phyloP scores from a whole-genome alignment of 768 basidiomycete genomes.

The Amanita pseudoporphyria region DNA sequence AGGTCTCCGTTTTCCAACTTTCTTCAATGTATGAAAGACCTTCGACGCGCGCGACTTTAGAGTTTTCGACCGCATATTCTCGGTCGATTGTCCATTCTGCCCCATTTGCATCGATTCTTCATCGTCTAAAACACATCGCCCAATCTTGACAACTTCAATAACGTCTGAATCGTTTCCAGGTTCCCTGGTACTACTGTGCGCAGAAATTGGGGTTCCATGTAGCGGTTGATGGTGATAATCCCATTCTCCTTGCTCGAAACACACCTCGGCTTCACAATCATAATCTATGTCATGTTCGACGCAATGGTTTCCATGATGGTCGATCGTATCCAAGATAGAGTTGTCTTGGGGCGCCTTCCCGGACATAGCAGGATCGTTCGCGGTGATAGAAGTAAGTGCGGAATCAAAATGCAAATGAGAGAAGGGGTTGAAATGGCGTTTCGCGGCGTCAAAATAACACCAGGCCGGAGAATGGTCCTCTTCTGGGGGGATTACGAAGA shows the following conservation, averaged over 20 bases:
- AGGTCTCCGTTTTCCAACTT: conserved; percentile 18
- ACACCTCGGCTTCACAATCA: conserved; percentile 9
- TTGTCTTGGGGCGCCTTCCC: neutral
- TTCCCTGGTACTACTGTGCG: conserved; percentile 12
- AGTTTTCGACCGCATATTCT: conserved; percentile 28
- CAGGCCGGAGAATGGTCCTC: conserved; percentile 46
- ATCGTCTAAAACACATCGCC: conserved; percentile 21
- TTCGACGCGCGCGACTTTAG: conserved; percentile 36
- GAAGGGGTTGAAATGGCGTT: conserved; percentile 10
- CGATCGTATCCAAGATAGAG: neutral
- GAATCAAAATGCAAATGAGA: conserved; percentile 5
- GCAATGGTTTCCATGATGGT: conserved; percentile 11
- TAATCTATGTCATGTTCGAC: conserved; percentile 17
- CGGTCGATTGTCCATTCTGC: conserved; percentile 10
- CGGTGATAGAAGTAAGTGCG: neutral
- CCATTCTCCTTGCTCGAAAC: conserved; percentile 10
- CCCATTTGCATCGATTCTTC: conserved; percentile 12
- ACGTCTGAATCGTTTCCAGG: conserved; percentile 42
- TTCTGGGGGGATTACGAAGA: conserved; percentile 49
- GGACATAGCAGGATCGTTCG: neutral
- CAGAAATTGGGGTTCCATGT: conserved; percentile 12
- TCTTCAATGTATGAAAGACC: conserved; percentile 16
- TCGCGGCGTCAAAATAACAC: conserved; percentile 47
- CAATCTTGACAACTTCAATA: conserved; percentile 51
- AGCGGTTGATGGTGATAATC: conserved; percentile 15